Base-by-base conservation (phyloP, 2,329 filamentous ascomycete species). In the Sclerotiophoma versabilis region DNA sequence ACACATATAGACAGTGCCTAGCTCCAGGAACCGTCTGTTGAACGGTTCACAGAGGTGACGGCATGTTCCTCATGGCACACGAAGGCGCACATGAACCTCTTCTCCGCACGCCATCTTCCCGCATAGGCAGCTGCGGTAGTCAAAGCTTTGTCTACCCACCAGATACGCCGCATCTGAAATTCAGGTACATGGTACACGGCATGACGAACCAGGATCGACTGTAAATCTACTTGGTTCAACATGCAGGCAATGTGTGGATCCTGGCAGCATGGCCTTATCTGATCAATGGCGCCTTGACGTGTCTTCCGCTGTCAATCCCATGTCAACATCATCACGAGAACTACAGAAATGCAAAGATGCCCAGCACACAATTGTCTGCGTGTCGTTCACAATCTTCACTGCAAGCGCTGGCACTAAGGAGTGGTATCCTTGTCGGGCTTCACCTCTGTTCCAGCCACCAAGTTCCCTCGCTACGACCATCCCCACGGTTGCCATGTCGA, bases 371-470 rank as follows among this genome's bases (percentile, higher is more conserved):
- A 42, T 26, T 50, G 47, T 45, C 61, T 59, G 55, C 54, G 49
- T 60, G 43, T 54, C 32, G 45, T 64, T 62, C 57, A 64, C 62
- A 62, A 39, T 58, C 44, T 57, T 54, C 57, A 39, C 54, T 60
- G 59, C 66, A 72, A 70, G 67, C 69, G 69, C 69, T 65, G 61
- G 62, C 64, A 65, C 66, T 65, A 71, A 54, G 62, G 44, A 63
- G 39, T 48, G 32, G 1, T 14, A 65, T 63, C 67, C 67, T 56
- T 65, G 68, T 53, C 55, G 56, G 58, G 54, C 63, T 56, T 66
- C 62, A 68, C 62, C 53, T 59, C 51, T 46, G 46, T 54, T 51
- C 62, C 65, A 67, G 63, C 65, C 66, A 64, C 63, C 47, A 54
- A 59, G 44, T 58, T 50, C 54, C 51, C 49, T 58, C 57, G 58